Evolutionary conservation across 2,329 filamentous ascomycete genomes (phyloP).

Genomic region (Aspergillus brunneoviolaceus): DNA sequence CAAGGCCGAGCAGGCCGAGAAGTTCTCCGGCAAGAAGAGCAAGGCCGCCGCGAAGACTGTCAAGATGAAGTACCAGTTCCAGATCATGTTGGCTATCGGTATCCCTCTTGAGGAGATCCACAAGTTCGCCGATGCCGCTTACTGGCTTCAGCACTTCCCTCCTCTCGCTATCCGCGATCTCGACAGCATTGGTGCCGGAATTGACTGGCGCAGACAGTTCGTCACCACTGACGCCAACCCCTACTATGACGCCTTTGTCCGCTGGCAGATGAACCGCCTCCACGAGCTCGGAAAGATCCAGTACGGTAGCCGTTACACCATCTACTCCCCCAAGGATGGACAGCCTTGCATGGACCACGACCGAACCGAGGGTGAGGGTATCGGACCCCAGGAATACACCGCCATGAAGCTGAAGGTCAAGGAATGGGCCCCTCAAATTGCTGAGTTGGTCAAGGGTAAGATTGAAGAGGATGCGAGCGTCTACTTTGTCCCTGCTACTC

Average conservation of each 20-base stretch:
- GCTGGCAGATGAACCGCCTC: constrained; percentile 95
- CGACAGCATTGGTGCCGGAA: constrained; percentile 76
- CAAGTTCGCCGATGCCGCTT: constrained; percentile 82
- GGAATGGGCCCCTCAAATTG: constrained; percentile 79
- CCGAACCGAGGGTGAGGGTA: constrained; percentile 74
- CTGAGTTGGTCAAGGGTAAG: constrained; percentile 70
- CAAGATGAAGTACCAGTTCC: constrained; percentile 93
- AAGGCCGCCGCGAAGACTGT: constrained; percentile 88
- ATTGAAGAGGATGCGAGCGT: constrained; percentile 76
- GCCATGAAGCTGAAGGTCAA: constrained; percentile 87
- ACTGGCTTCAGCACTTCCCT: constrained; percentile 93
- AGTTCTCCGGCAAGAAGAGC: constrained; percentile 89
- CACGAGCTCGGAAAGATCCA: constrained; percentile 89
- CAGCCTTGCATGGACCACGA: constrained; percentile 89
- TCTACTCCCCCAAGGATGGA: constrained; percentile 87
- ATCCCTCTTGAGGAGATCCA: constrained; percentile 87
- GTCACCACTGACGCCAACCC: constrained; percentile 96
- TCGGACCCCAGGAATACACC: constrained; percentile 87
- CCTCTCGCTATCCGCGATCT: constrained; percentile 75
- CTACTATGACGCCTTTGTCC: constrained; percentile 91
- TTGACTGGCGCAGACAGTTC: constrained; percentile 91
- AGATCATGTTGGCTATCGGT: constrained; percentile 89
- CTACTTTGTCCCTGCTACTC: constrained; percentile 86
- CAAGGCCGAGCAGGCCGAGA: constrained; percentile 82
- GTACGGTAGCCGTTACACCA: constrained; percentile 88